These are phyloP conservation scores for Cladosporium sp. DNA, from an alignment of 2,329 filamentous ascomycete species.

Conservation along the genomic window DNA sequence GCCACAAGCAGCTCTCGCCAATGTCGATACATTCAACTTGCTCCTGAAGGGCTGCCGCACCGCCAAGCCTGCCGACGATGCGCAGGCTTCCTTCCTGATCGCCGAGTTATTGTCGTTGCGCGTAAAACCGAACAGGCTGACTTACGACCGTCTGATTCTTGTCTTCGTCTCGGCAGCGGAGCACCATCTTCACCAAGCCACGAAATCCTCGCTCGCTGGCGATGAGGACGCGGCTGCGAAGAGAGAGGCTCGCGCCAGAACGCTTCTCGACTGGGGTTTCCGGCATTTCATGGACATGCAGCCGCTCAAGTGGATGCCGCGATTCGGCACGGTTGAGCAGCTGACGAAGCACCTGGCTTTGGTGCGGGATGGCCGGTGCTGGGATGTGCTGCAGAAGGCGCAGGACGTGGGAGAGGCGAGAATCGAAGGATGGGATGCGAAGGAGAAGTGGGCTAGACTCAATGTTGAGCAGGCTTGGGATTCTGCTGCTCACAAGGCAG, in stretches of 20 bases:
- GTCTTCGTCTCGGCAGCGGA: constrained; percentile 42
- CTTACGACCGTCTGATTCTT: constrained; percentile 60
- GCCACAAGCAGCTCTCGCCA: constrained; percentile 27
- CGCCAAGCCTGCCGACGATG: constrained; percentile 37
- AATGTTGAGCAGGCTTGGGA: constrained; percentile 11
- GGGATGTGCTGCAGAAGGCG: constrained; percentile 31
- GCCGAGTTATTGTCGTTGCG: constrained; percentile 57
- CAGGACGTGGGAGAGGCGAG: constrained; percentile 22
- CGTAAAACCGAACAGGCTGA: constrained; percentile 52
- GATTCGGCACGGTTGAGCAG: constrained; percentile 28
- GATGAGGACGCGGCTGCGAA: neutral
- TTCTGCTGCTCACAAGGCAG: too few relatives aligned
- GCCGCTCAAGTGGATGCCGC: constrained; percentile 26
- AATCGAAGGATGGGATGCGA: constrained; percentile 27
- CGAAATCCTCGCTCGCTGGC: neutral
- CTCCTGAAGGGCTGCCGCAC: constrained; percentile 36
- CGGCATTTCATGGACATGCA: constrained; percentile 33
- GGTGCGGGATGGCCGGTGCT: constrained; percentile 28
- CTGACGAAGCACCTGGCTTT: constrained; percentile 25
- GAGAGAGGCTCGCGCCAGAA: constrained; percentile 4
- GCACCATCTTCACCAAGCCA: constrained; percentile 1
- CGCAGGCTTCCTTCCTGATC: constrained; percentile 58
- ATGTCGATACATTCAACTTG: constrained; percentile 57
- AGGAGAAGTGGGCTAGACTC: constrained; percentile 21
- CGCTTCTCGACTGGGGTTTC: constrained; percentile 29